A percentile compares a stretch with the other conserved stretches of the same genome.
phyloP scores from a whole-genome alignment of 2,329 filamentous ascomycete species.

The Arthrobotrys iridis region DNA sequence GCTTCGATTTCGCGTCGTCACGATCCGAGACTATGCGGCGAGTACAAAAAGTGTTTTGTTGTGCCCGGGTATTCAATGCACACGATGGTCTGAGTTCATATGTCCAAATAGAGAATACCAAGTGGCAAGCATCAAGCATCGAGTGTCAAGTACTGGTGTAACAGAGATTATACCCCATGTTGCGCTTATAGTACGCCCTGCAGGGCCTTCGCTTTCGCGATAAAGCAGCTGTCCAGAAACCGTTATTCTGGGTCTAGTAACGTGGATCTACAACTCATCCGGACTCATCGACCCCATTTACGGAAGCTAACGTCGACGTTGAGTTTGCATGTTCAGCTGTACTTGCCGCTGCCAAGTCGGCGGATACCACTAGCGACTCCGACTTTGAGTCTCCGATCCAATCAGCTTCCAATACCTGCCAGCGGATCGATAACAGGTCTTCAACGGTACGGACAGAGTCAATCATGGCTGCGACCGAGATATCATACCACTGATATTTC shows the following conservation, averaged over 20 bases:
- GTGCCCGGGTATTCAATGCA: constrained; percentile 16
- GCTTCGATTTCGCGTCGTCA: not conserved
- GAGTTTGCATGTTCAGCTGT: constrained; percentile 21
- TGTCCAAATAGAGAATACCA: constrained; percentile 12
- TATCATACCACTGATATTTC: constrained; percentile 3
- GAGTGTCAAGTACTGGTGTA: constrained; percentile 12
- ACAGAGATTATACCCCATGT: not conserved
- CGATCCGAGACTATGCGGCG: constrained; percentile 33
- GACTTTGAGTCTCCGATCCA: not conserved
- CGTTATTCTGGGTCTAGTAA: not conserved
- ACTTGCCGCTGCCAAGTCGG: constrained; percentile 18
- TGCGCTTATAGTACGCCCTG: constrained; percentile 31
- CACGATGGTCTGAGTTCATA: constrained; percentile 8
- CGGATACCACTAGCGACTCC: constrained; percentile 20
- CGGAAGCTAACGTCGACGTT: not conserved
- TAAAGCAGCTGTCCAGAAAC: not conserved
- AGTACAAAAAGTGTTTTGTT: not conserved
- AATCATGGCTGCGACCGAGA: constrained; percentile 4
- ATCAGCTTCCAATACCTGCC: not conserved
- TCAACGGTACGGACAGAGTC: not conserved
- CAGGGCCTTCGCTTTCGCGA: constrained; percentile 18
- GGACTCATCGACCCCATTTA: not conserved
- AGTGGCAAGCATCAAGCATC: constrained; percentile 18
- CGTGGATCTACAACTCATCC: not conserved
- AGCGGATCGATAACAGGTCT: constrained; percentile 3